phyloP scores from a whole-genome alignment of 306 rosid genomes.

The Heteromeles arbutifolia region DNA sequence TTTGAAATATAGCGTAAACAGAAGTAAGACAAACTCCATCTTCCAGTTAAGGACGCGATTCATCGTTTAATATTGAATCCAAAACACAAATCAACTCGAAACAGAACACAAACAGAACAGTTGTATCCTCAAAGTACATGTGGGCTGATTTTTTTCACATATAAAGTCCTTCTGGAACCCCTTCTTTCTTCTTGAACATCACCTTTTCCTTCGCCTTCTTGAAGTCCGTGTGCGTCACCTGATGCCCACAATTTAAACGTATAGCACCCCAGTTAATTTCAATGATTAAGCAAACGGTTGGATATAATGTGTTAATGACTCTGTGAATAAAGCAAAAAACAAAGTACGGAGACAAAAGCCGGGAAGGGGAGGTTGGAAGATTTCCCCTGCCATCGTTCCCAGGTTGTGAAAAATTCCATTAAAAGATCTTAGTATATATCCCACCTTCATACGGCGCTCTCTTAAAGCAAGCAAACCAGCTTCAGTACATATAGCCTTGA shows the following conservation, averaged over 20 bases:
- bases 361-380: not conserved
- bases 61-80: not conserved
- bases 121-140: slow-evolving; percentile 2
- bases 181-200: slow-evolving; percentile 99
- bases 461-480: slow-evolving; percentile 94
- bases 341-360: not conserved
- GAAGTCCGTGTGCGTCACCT: slow-evolving; percentile 86
- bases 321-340: not conserved
- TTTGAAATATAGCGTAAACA: not conserved
- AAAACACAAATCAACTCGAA: slow-evolving; percentile 2
- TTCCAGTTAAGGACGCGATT: not conserved
- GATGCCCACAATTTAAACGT: slow-evolving; percentile 23
- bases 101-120: slow-evolving; percentile 1
- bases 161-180: slow-evolving; percentile 95
- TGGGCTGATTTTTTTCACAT: slow-evolving; percentile 49
- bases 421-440: not conserved
- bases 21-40: not conserved
- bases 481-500: slow-evolving; percentile 96
- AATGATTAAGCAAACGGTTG: not conserved
- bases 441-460: slow-evolving; percentile 98
- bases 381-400: not conserved
- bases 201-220: slow-evolving; percentile 99
- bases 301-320: not conserved
- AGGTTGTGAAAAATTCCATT: not conserved
- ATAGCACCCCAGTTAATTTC: not conserved